These are phyloP conservation scores for Starmerella tilneyi DNA, from an alignment of 805 yeast genomes.

Conservation along the genomic window DNA sequence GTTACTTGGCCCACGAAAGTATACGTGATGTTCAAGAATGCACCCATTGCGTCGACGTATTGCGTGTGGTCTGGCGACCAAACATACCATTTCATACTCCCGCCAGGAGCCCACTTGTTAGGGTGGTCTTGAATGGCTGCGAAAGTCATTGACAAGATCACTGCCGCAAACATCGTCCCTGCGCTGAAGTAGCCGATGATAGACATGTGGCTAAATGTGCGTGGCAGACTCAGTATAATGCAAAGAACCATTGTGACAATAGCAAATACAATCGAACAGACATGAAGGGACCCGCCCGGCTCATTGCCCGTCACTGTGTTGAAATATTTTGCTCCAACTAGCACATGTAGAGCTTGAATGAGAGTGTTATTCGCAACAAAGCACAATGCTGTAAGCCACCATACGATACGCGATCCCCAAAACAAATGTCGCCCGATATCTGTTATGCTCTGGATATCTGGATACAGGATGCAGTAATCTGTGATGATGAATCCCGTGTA, in stretches of 20 bases:
- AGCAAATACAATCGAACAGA: conserved; percentile 45
- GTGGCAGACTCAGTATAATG: conserved; percentile 43
- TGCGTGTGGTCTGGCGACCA: conserved; percentile 48
- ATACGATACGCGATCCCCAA: conserved; percentile 42
- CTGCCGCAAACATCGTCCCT: conserved; percentile 48
- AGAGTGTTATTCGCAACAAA: conserved; percentile 47
- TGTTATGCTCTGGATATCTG: conserved; percentile 43
- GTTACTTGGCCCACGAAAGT: conserved; percentile 58
- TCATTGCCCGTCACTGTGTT: conserved; percentile 43
- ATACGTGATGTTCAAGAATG: conserved; percentile 49
- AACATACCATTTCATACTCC: conserved; percentile 37
- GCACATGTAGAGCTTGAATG: conserved; percentile 49
- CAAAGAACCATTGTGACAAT: conserved; percentile 43
- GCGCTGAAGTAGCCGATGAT: conserved; percentile 45
- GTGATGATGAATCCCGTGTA: conserved; percentile 49
- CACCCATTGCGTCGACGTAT: conserved; percentile 45
- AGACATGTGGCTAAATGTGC: conserved; percentile 47
- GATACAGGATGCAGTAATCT: conserved; percentile 46
- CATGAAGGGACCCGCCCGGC: conserved; percentile 24
- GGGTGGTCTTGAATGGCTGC: conserved; percentile 48
- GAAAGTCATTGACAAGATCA: conserved; percentile 42
- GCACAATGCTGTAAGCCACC: conserved; percentile 49
- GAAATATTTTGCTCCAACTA: conserved; percentile 50
- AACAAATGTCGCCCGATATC: conserved; percentile 51
- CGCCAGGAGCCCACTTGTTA: conserved; percentile 31